A percentile compares a stretch with the other conserved stretches of the same genome.
These are phyloP conservation scores for Cyclostephanos invisitatus DNA, from an alignment of 108 stramenopile species.

Conservation along the genomic window DNA sequence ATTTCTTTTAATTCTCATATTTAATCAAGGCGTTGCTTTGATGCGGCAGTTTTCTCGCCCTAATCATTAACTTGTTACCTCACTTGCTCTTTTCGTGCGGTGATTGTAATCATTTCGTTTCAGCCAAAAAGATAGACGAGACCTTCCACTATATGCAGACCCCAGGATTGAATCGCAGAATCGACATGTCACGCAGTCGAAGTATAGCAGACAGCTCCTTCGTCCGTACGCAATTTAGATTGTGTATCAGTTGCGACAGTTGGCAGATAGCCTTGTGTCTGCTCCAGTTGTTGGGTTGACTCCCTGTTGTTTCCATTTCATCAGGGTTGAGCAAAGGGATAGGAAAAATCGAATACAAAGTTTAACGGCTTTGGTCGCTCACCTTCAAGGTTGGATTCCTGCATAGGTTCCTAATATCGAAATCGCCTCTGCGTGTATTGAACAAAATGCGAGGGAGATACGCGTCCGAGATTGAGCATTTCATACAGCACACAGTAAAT, in stretches of 20 bases:
- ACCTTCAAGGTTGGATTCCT: conserved; percentile 91
- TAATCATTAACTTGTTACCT: background rate
- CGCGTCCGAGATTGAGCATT: too few relatives aligned
- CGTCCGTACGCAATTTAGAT: background rate
- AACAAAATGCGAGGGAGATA: background rate
- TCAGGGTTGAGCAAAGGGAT: background rate
- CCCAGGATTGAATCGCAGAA: background rate
- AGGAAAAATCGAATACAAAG: background rate
- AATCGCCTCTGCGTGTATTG: conserved; percentile 61
- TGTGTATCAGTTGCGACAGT: conserved; percentile 12
- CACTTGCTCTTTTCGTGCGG: background rate
- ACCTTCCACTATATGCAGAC: background rate
- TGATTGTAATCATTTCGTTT: background rate
- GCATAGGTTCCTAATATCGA: conserved; percentile 89
- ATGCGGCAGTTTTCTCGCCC: background rate
- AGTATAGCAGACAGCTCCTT: background rate
- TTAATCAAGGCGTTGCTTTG: background rate
- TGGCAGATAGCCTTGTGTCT: conserved; percentile 65
- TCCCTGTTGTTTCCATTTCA: conserved; percentile 52
- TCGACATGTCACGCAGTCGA: background rate
- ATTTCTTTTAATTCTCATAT: background rate
- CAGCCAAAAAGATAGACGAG: background rate
- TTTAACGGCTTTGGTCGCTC: background rate
- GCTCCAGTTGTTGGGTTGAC: conserved; percentile 87
- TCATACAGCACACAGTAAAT: background rate